Evolutionary conservation across 306 rosid genomes (phyloP).

Genomic region (Cicer bijugum): DNA sequence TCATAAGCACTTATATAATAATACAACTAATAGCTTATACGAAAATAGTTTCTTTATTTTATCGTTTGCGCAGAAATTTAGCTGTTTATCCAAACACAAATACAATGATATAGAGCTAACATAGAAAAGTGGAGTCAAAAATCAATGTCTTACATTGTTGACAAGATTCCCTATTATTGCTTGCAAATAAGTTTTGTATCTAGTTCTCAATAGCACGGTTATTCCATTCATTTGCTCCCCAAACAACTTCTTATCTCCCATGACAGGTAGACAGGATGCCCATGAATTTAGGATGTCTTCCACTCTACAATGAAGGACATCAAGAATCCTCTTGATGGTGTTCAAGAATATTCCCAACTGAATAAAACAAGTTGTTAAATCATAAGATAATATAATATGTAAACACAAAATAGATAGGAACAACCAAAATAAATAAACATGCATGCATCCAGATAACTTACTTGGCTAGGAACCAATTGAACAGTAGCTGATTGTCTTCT

Average conservation of each 20-base stretch:
- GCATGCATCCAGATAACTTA: slow-evolving; percentile 43
- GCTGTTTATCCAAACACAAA: neutral
- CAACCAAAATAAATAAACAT: slow-evolving; percentile 19
- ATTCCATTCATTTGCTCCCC: slow-evolving; percentile 94
- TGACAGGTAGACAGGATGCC: slow-evolving; percentile 80
- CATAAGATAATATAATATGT: slow-evolving; percentile 30
- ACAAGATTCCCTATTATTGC: slow-evolving; percentile 89
- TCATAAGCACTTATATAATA: too few relatives aligned
- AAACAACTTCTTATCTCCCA: slow-evolving; percentile 75
- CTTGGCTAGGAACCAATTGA: slow-evolving; percentile 81
- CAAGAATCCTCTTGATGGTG: slow-evolving; percentile 93
- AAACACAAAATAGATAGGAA: slow-evolving; percentile 11
- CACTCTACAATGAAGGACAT: slow-evolving; percentile 86
- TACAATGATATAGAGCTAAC: slow-evolving; percentile 24
- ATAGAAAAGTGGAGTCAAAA: slow-evolving; percentile 16
- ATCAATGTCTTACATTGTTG: slow-evolving; percentile 69
- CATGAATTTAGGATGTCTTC: slow-evolving; percentile 91
- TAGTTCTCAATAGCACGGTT: slow-evolving; percentile 87
- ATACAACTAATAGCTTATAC: too few relatives aligned
- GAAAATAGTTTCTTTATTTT: too few relatives aligned
- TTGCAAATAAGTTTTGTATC: slow-evolving; percentile 91
- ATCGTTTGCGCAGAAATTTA: too few relatives aligned
- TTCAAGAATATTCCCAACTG: slow-evolving; percentile 91
- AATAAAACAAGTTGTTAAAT: slow-evolving; percentile 18
- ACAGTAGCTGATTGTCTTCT: slow-evolving; percentile 83